Evolutionary conservation across 2,329 filamentous ascomycete species (phyloP).

Genomic region (Penicillium rolfsii): DNA sequence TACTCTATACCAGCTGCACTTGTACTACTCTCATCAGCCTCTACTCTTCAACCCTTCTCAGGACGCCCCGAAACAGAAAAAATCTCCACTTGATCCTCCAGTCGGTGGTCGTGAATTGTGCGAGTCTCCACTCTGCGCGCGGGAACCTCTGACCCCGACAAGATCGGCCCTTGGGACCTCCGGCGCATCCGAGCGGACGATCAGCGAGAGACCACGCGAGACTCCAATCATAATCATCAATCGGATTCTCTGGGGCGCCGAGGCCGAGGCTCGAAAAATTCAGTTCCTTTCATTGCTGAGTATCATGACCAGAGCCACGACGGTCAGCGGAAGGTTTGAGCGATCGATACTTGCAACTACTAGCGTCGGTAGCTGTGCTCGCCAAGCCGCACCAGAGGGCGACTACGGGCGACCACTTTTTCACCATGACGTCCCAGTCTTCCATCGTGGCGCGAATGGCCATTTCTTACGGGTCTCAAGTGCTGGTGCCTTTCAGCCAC

Average conservation of each 20-base stretch:
- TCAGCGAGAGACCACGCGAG: neutral
- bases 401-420: too few relatives aligned
- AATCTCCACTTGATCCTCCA: neutral
- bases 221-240: neutral
- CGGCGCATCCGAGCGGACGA: slow-evolving; percentile 21
- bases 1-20: slow-evolving; percentile 3
- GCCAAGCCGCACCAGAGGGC: too few relatives aligned
- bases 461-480: neutral
- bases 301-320: too few relatives aligned
- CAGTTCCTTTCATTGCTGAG: too few relatives aligned
- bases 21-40: neutral
- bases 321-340: too few relatives aligned
- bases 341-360: too few relatives aligned
- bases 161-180: slow-evolving; percentile 22
- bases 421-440: too few relatives aligned
- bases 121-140: neutral
- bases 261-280: neutral
- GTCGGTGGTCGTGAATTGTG: neutral
- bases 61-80: too few relatives aligned
- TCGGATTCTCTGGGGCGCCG: slow-evolving; percentile 7
- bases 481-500: slow-evolving; percentile 1
- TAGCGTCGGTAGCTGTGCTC: too few relatives aligned
- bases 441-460: neutral
- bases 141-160: slow-evolving; percentile 2
- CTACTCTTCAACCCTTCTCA: neutral